These are phyloP conservation scores for Scalesia atractyloides DNA, from an alignment of 129 eudicot genomes.

Conservation along the genomic window DNA sequence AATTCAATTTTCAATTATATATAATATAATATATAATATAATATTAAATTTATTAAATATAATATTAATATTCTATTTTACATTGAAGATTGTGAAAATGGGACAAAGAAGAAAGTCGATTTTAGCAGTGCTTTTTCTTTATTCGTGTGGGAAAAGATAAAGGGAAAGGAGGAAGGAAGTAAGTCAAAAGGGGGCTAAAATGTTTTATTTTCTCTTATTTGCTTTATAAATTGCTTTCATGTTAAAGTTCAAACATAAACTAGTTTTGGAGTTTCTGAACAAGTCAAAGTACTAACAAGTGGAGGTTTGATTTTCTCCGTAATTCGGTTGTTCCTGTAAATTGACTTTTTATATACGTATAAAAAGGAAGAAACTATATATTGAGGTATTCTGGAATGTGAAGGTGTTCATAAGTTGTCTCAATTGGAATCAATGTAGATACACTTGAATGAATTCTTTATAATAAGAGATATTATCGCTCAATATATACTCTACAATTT, in stretches of 20 bases:
- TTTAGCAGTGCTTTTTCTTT: conserved; percentile 33
- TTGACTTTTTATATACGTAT: no score
- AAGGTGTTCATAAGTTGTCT: no score
- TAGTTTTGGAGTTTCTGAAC: conserved; percentile 12
- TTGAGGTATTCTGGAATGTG: no score
- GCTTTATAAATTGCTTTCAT: conserved; percentile 15
- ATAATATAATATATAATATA: no score
- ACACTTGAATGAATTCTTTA: no score
- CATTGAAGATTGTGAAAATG: conserved; percentile 25
- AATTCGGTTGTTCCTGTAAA: background rate
- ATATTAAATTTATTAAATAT: no score
- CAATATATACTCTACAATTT: no score
- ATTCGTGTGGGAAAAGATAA: conserved; percentile 43
- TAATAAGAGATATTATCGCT: no score
- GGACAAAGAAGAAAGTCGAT: conserved; percentile 23
- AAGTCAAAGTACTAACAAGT: background rate
- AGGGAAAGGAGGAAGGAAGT: conserved; percentile 26
- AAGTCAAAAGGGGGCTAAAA: conserved; percentile 31
- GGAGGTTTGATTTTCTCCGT: background rate
- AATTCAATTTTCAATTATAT: no score
- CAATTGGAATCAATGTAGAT: no score
- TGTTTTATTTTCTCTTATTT: conserved; percentile 13
- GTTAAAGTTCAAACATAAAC: background rate
- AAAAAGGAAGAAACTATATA: no score
- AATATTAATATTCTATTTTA: background rate